phyloP scores from a whole-genome alignment of 257 asterid genomes.

The Lycium barbarum region DNA sequence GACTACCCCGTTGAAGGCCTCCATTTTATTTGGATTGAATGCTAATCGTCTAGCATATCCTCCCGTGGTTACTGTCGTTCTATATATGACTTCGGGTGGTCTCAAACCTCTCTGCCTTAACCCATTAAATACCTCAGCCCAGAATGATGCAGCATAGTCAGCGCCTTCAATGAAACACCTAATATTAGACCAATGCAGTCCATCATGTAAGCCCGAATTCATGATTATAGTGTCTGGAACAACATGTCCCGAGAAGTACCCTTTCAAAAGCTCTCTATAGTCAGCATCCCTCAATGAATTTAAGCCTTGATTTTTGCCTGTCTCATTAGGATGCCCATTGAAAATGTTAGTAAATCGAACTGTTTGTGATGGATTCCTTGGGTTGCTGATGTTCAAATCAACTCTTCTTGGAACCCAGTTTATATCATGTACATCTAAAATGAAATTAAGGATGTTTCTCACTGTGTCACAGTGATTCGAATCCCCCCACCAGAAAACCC shows the following conservation, averaged over 20 bases:
- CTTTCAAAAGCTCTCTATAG: constrained; percentile 54
- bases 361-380: constrained; percentile 60
- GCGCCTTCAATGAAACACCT: constrained; percentile 69
- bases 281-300: constrained; percentile 55
- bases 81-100: constrained; percentile 65
- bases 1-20: constrained; percentile 84
- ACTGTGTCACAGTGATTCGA: constrained; percentile 89
- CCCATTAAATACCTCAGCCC: constrained; percentile 69
- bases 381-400: constrained; percentile 79
- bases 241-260: constrained; percentile 53
- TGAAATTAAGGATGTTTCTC: constrained; percentile 69
- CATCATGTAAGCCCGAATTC: constrained; percentile 93
- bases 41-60: constrained; percentile 75
- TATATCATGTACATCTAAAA: constrained; percentile 54
- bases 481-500: constrained; percentile 99
- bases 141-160: constrained; percentile 70
- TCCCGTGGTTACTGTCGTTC: constrained; percentile 88
- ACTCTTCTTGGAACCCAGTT: constrained; percentile 61
- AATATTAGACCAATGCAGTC: constrained; percentile 67
- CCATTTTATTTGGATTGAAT: constrained; percentile 87
- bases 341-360: constrained; percentile 80
- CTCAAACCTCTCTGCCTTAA: constrained; percentile 53
- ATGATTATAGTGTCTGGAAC: constrained; percentile 77
- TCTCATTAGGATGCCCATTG: constrained; percentile 74
- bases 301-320: constrained; percentile 72